A percentile compares a stretch with the other conserved stretches of the same genome.
Evolutionary conservation across 495 filamentous ascomycete genomes (phyloP).

Genomic region (Penicillium subrubescens): DNA sequence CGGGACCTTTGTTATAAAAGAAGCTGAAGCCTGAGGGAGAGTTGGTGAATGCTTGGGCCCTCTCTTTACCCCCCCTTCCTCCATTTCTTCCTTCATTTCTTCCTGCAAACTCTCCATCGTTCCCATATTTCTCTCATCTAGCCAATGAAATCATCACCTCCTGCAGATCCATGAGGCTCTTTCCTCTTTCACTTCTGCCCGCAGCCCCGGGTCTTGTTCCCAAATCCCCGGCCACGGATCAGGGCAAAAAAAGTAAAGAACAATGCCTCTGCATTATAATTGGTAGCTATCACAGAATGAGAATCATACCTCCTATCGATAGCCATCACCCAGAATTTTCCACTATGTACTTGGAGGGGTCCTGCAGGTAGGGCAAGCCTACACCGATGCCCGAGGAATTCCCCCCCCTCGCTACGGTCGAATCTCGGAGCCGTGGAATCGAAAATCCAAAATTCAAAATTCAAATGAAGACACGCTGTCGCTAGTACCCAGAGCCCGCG

Average conservation of each 20-base stretch:
- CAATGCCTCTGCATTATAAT: background rate
- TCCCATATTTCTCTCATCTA: background rate
- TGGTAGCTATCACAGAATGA: background rate
- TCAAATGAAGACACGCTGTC: slow-evolving; percentile 8
- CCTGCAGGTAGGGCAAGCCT: background rate
- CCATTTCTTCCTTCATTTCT: too few species aligned
- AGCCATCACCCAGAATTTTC: background rate
- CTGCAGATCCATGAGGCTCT: background rate
- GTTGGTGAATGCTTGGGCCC: too few species aligned
- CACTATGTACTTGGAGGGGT: background rate
- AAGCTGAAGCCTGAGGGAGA: too few species aligned
- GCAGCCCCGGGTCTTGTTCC: background rate
- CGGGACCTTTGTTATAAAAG: background rate
- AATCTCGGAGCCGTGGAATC: background rate
- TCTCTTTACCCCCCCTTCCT: too few species aligned
- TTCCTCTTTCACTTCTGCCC: background rate
- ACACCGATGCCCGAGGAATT: background rate
- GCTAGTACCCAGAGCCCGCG: slow-evolving; percentile 13
- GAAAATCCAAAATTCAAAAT: background rate
- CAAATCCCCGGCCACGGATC: background rate
- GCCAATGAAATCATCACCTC: background rate
- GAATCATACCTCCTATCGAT: background rate
- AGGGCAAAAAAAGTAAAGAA: background rate
- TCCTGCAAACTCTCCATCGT: background rate
- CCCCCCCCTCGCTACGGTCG: background rate